Evolutionary conservation across 2,329 filamentous ascomycete genomes (phyloP).

Genomic region (Davidsoniella australis): DNA sequence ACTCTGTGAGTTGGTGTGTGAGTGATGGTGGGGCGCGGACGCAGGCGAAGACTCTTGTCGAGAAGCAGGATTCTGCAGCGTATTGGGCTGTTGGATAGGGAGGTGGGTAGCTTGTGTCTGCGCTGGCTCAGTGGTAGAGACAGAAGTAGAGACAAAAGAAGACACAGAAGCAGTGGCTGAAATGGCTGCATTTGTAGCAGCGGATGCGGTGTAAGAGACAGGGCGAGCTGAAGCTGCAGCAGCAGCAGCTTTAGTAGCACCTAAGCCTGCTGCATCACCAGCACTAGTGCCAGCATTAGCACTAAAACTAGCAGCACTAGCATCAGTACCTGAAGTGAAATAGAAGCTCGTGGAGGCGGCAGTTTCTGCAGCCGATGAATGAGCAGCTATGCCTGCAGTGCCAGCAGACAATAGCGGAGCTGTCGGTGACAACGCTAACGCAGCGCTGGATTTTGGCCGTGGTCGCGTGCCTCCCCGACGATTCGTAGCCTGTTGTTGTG

Average conservation of each 20-base stretch:
- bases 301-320: too few species aligned
- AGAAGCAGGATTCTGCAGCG: conserved; percentile 6
- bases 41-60: background rate
- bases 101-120: background rate
- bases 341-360: too few species aligned
- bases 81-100: conserved; percentile 2
- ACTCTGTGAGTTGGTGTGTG: background rate
- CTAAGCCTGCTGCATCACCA: too few species aligned
- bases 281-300: too few species aligned
- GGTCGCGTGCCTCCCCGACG: background rate
- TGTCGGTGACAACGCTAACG: background rate
- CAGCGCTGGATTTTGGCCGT: conserved; percentile 6
- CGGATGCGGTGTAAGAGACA: background rate
- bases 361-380: too few species aligned
- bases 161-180: background rate
- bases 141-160: background rate
- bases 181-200: background rate
- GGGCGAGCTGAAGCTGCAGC: background rate
- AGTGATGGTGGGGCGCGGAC: conserved; percentile 1
- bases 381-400: background rate
- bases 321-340: too few species aligned
- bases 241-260: background rate
- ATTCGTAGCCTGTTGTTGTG: background rate
- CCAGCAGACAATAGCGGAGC: background rate
- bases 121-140: background rate